These are phyloP conservation scores for Lentinula raphanica DNA, from an alignment of 768 basidiomycete species.

Conservation along the genomic window DNA sequence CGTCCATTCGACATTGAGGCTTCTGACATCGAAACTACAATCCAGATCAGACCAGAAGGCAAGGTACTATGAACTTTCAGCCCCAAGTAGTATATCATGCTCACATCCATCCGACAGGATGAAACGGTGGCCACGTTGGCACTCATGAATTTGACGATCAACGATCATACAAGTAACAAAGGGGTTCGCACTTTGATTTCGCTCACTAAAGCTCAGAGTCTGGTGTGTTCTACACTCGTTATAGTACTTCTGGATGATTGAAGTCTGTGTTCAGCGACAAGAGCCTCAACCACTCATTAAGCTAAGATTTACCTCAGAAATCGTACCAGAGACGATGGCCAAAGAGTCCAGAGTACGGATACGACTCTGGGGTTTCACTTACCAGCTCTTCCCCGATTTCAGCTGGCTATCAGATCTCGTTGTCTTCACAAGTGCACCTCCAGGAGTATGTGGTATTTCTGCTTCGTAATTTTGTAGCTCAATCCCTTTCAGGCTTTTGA, in stretches of 20 bases:
- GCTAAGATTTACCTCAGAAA: constrained; percentile 60
- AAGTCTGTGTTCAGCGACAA: constrained; percentile 31
- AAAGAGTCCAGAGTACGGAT: constrained; percentile 77
- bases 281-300: constrained; percentile 50
- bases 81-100: background rate
- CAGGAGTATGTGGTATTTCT: constrained; percentile 60
- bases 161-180: constrained; percentile 38
- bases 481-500: constrained; percentile 67
- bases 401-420: constrained; percentile 58
- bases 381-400: constrained; percentile 56
- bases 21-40: constrained; percentile 55
- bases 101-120: constrained; percentile 40
- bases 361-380: constrained; percentile 58
- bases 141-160: constrained; percentile 56
- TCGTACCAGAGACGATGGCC: constrained; percentile 51
- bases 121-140: constrained; percentile 63
- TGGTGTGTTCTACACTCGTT: constrained; percentile 39
- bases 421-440: constrained; percentile 73
- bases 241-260: background rate
- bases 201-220: constrained; percentile 49
- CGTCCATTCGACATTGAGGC: constrained; percentile 54
- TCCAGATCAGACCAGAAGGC: constrained; percentile 68
- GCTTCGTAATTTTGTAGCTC: background rate
- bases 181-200: constrained; percentile 39
- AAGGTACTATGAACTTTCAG: constrained; percentile 43